A percentile compares a stretch with the other conserved stretches of the same genome.
These are phyloP conservation scores for Chenopodium quinoa DNA, from an alignment of 148 eudicot species.

Conservation along the genomic window DNA sequence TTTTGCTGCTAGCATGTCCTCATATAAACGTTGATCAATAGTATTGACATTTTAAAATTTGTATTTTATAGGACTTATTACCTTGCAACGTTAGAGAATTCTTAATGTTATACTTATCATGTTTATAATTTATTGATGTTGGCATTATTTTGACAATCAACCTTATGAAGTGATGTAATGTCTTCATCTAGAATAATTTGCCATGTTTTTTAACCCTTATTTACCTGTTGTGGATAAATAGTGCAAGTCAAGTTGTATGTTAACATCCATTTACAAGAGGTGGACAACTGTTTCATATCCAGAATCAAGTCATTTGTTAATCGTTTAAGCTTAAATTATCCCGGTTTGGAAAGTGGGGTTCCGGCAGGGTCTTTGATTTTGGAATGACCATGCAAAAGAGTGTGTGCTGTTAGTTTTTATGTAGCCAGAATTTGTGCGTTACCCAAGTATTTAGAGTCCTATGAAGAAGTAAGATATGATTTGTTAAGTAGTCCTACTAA, in stretches of 20 bases:
- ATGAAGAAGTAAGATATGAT: background rate
- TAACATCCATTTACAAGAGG: too few relatives aligned
- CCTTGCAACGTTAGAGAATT: background rate
- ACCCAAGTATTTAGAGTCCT: background rate
- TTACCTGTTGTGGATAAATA: background rate
- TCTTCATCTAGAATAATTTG: background rate
- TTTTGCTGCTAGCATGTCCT: background rate
- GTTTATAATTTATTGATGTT: too few relatives aligned
- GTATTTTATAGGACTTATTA: background rate
- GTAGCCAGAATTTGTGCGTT: background rate
- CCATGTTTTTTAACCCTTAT: background rate
- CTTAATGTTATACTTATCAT: background rate
- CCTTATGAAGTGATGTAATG: background rate
- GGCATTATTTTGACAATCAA: background rate
- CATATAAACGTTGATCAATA: background rate
- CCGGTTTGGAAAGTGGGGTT: too few relatives aligned
- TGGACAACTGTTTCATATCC: too few relatives aligned
- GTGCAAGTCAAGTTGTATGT: background rate
- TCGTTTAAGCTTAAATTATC: background rate
- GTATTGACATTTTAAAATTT: background rate
- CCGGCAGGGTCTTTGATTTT: too few relatives aligned
- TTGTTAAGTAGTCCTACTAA: background rate
- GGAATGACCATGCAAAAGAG: too few relatives aligned
- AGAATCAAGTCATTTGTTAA: background rate
- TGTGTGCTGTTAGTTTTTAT: too few relatives aligned